Conservation (phyloP, 1,139 yeast genomes). For the Kluyveromyces marxianus region DNA sequence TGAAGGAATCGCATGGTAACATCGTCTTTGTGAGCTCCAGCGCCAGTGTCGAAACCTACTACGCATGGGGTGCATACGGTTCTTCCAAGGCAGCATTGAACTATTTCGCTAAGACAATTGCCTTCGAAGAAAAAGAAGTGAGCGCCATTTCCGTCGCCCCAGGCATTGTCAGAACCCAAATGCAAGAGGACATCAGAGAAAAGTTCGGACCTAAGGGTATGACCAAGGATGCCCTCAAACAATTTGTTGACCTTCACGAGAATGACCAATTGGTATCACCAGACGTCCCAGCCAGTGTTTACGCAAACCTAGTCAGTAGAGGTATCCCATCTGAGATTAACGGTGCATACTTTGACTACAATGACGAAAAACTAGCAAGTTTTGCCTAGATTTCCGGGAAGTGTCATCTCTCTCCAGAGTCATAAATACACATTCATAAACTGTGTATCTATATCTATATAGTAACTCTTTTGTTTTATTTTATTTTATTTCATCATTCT, state of each 20-base stretch:
- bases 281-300: slow-evolving; percentile 60
- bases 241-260: slow-evolving; percentile 54
- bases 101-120: slow-evolving; percentile 60
- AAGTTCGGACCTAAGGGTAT: slow-evolving; percentile 43
- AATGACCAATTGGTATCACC: slow-evolving; percentile 54
- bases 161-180: slow-evolving; percentile 83
- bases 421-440: no score
- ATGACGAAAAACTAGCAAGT: slow-evolving; percentile 31
- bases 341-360: slow-evolving; percentile 60
- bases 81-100: slow-evolving; percentile 84
- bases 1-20: slow-evolving; percentile 24
- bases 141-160: slow-evolving; percentile 73
- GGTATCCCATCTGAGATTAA: slow-evolving; percentile 50
- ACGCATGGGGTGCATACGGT: slow-evolving; percentile 89
- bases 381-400: background rate
- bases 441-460: no score
- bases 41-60: slow-evolving; percentile 38
- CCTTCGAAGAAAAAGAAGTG: slow-evolving; percentile 52
- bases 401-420: no score
- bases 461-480: no score
- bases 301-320: slow-evolving; percentile 53
- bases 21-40: slow-evolving; percentile 80
- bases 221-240: slow-evolving; percentile 47
- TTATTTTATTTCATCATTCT: no score
- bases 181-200: slow-evolving; percentile 74